phyloP scores from a whole-genome alignment of 768 basidiomycete species.

The Mycena albidolilacea region DNA sequence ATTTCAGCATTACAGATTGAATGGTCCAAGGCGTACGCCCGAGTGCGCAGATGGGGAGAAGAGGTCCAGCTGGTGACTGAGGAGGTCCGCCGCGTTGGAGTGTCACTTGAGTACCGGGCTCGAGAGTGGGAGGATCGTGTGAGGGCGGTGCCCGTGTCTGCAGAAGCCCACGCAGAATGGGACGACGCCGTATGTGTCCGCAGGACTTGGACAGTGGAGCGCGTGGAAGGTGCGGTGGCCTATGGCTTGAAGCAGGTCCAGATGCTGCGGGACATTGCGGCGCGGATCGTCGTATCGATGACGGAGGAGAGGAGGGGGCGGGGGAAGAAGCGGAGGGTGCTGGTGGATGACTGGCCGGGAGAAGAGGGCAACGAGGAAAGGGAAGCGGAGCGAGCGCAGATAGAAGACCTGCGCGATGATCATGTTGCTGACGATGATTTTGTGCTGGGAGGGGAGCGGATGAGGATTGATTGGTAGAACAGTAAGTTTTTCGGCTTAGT shows the following conservation, averaged over 20 bases:
- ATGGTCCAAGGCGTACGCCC: slow-evolving; percentile 30
- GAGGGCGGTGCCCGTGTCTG: no score
- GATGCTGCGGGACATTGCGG: neutral
- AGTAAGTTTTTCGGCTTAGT: no score
- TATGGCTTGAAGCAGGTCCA: slow-evolving; percentile 9
- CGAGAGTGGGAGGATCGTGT: slow-evolving; percentile 1
- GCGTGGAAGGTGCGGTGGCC: neutral
- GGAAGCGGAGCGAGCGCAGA: no score
- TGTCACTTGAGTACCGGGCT: neutral
- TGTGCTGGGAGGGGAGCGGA: no score
- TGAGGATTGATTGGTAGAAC: no score
- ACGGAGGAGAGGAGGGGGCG: neutral
- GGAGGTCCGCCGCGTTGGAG: slow-evolving; percentile 20
- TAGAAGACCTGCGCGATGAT: no score
- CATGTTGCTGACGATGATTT: no score
- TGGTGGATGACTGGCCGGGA: neutral
- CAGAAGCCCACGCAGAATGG: neutral
- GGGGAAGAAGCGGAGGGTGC: neutral
- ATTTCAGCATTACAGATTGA: slow-evolving; percentile 35
- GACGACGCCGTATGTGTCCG: neutral
- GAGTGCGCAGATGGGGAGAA: slow-evolving; percentile 30
- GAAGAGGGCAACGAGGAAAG: no score
- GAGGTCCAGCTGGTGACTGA: slow-evolving; percentile 17
- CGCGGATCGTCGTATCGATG: neutral
- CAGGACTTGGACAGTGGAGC: neutral